phyloP scores from a whole-genome alignment of 2,329 filamentous ascomycete species.

The Apiospora pterosperma region DNA sequence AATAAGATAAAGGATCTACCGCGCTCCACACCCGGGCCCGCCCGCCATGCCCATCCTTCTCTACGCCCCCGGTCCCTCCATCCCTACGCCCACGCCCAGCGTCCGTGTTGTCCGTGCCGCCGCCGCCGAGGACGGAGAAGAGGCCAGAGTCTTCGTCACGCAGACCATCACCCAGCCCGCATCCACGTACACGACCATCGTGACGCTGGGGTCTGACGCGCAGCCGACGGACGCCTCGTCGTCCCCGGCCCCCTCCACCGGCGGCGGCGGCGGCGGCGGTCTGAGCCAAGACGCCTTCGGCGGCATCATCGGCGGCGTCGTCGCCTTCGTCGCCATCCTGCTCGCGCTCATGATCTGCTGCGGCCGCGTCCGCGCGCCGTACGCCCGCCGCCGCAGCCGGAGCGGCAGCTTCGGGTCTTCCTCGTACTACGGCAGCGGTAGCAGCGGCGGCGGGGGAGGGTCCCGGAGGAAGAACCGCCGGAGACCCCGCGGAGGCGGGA shows the following conservation, averaged over 20 bases:
- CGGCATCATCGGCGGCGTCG: constrained; percentile 10
- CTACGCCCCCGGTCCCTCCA: background rate
- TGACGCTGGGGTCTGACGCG: background rate
- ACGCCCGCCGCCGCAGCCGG: background rate
- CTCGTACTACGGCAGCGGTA: background rate
- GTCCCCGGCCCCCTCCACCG: background rate
- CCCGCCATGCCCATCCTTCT: background rate
- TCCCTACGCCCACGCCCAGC: background rate
- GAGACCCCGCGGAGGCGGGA: background rate
- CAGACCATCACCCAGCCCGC: background rate
- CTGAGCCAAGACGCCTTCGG: constrained; percentile 9
- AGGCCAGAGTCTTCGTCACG: background rate
- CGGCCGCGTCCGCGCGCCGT: background rate
- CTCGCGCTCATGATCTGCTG: constrained; percentile 5
- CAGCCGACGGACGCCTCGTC: background rate
- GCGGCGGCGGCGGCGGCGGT: background rate
- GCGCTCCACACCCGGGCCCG: background rate
- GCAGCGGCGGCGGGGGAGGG: background rate
- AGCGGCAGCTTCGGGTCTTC: too few species aligned
- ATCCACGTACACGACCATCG: background rate
- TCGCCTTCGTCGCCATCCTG: constrained; percentile 5
- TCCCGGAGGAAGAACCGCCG: background rate
- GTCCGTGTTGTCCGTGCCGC: background rate
- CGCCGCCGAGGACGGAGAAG: background rate
- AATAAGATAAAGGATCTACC: background rate